Base-by-base conservation (phyloP, 164 flowering plant species). In the Hamamelis virginiana region DNA sequence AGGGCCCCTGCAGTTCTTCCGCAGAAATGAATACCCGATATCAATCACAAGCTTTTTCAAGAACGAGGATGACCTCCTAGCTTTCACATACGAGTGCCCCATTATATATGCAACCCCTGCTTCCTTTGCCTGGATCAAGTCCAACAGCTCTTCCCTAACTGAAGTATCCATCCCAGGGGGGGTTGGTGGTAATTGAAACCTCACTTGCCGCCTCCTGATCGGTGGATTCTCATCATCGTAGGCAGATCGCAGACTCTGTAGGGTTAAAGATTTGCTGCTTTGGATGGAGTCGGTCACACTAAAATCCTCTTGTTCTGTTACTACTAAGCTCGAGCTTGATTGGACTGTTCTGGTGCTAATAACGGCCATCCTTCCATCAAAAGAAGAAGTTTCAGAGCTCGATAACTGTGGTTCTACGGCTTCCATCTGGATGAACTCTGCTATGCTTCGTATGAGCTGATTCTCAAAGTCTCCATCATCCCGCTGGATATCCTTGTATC, bases 341-440 rank as follows among this genome's bases (percentile, higher is more conserved):
- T 75, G 76, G 9, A 61, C 28, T 8, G 64, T 66, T 69, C 77
- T 77, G 33, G 78, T 80, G 74, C 84, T 80, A 55, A 82, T 77
- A 11, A 84, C 90, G 13, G 90, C 87, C 90, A 86, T 82, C 69
- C 87, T 77, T 57, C 85, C 87, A 73, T 86, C 86, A 15, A 77
- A 51, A 22, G 84, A 77, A 19, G 82, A 66, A 63, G 51, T 64
- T 46, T 84, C 83, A 8, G 83, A 71, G 57, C 80, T 67, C 23
- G 78, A 70, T 21, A 62, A 59, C 59, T 84, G 90, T 19, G 91
- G 81, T 53, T 86, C 87, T 0, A 73, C 88, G 9, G 96, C 92
- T 67, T 92, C 97, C 94, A 87, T 92, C 73, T 85, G 94, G 69
- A 92, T 85, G 72, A 92, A 92, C 80, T 92, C 94, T 1, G 91